Conservation (phyloP, 1,284 basidiomycete genomes). For the Irpex rosettiformis region DNA sequence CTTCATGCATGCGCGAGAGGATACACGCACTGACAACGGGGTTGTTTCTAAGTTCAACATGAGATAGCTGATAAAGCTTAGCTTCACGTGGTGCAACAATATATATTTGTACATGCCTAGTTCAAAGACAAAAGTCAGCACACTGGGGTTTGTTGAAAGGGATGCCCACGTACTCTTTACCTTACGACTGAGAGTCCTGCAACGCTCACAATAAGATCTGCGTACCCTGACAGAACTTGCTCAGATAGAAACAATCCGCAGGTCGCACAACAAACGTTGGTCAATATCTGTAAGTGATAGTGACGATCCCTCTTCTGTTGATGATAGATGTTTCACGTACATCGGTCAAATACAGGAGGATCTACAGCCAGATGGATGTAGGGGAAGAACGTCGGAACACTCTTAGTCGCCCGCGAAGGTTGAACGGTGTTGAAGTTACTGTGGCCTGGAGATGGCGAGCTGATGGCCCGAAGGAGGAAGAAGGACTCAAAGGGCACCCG, state of each 20-base stretch:
- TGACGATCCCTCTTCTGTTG: not conserved
- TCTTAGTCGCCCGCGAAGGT: not conserved
- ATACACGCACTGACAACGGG: no score
- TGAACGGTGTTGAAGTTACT: not conserved
- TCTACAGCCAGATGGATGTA: not conserved
- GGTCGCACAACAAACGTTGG: not conserved
- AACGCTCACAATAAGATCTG: not conserved
- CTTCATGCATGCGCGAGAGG: no score
- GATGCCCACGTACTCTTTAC: no score
- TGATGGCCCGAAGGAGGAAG: not conserved
- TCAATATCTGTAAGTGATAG: not conserved
- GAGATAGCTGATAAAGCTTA: no score
- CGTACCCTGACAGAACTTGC: not conserved
- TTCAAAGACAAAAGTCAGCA: no score
- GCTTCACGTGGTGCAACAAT: no score
- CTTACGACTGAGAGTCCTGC: no score
- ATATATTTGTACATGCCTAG: no score
- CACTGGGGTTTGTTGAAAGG: no score
- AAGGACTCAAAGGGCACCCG: no score
- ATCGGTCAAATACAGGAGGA: conserved; percentile 1
- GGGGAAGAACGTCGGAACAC: not conserved
- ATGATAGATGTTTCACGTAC: not conserved
- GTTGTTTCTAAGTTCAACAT: no score
- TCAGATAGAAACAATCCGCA: not conserved
- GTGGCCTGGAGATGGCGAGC: not conserved